phyloP scores from a whole-genome alignment of 768 basidiomycete species.

The Vishniacozyma victoriae region DNA sequence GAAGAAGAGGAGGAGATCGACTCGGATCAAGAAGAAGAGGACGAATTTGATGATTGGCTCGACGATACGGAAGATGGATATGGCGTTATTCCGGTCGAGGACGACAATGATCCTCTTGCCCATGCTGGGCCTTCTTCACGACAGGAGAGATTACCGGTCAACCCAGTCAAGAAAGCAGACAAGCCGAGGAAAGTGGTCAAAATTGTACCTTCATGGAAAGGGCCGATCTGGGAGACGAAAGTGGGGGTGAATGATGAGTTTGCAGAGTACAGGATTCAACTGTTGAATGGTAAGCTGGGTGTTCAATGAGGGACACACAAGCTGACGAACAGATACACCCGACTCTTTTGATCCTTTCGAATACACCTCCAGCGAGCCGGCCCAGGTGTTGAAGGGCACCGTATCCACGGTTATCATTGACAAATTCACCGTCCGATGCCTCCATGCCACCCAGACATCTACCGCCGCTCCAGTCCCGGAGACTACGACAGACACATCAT shows the following conservation, averaged over 20 bases:
- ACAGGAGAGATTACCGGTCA: slow-evolving; percentile 17
- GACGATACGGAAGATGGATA: slow-evolving; percentile 63
- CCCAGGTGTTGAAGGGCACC: slow-evolving; percentile 20
- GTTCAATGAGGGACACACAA: background rate
- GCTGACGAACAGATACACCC: slow-evolving; percentile 30
- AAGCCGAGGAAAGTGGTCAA: slow-evolving; percentile 63
- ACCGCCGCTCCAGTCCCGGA: slow-evolving; percentile 1
- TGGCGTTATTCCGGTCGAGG: slow-evolving; percentile 12
- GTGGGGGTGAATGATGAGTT: slow-evolving; percentile 68
- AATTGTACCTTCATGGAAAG: slow-evolving; percentile 72
- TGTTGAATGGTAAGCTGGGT: slow-evolving; percentile 67
- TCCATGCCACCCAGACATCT: background rate
- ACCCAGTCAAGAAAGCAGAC: slow-evolving; percentile 31
- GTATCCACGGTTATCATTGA: slow-evolving; percentile 25
- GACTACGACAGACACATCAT: background rate
- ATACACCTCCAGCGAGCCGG: slow-evolving; percentile 19
- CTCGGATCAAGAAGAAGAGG: slow-evolving; percentile 58
- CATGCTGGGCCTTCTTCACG: slow-evolving; percentile 1
- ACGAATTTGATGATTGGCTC: slow-evolving; percentile 72
- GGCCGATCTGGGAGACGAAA: slow-evolving; percentile 70
- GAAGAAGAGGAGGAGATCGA: slow-evolving; percentile 48
- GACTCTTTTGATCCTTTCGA: slow-evolving; percentile 41
- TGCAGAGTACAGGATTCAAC: slow-evolving; percentile 65
- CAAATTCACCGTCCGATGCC: background rate
- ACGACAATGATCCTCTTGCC: too few species aligned